phyloP scores from a whole-genome alignment of 2,329 filamentous ascomycete species.

The Chrysoporthe puriensis region DNA sequence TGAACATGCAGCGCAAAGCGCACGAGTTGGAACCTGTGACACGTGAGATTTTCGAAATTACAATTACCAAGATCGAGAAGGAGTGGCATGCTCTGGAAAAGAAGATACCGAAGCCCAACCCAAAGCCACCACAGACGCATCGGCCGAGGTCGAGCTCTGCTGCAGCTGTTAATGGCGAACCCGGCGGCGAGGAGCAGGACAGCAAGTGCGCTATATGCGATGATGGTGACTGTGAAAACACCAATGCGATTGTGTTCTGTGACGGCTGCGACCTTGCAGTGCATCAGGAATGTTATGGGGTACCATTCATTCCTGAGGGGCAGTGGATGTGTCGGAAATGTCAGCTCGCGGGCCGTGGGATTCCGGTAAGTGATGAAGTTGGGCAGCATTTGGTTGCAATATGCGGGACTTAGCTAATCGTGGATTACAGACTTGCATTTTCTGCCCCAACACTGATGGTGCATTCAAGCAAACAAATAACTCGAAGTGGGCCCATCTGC shows the following conservation, averaged over 20 bases:
- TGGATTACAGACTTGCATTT: constrained; percentile 77
- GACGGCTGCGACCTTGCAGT: constrained; percentile 97
- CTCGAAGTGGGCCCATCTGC: constrained; percentile 93
- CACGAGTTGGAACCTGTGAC: constrained; percentile 82
- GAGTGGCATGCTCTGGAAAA: constrained; percentile 97
- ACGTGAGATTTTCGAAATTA: constrained; percentile 93
- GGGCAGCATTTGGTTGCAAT: not conserved
- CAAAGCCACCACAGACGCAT: constrained; percentile 93
- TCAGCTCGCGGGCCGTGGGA: constrained; percentile 88
- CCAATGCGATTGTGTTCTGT: constrained; percentile 98
- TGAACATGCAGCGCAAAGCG: constrained; percentile 76
- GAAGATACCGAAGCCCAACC: constrained; percentile 94
- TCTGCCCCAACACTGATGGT: constrained; percentile 95
- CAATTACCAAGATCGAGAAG: constrained; percentile 98
- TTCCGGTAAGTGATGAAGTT: constrained; percentile 63
- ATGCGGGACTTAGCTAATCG: constrained; percentile 19
- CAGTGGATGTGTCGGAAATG: constrained; percentile 98
- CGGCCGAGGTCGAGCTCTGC: constrained; percentile 91
- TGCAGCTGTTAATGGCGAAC: constrained; percentile 92
- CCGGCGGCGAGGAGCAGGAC: constrained; percentile 89
- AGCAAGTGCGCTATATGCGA: constrained; percentile 98
- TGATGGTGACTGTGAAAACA: constrained; percentile 99
- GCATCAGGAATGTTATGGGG: constrained; percentile 98
- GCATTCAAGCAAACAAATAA: constrained; percentile 98
- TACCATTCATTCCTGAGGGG: constrained; percentile 97